Evolutionary conservation across 2,329 filamentous ascomycete species (phyloP).

Genomic region (Beauveria sp.): DNA sequence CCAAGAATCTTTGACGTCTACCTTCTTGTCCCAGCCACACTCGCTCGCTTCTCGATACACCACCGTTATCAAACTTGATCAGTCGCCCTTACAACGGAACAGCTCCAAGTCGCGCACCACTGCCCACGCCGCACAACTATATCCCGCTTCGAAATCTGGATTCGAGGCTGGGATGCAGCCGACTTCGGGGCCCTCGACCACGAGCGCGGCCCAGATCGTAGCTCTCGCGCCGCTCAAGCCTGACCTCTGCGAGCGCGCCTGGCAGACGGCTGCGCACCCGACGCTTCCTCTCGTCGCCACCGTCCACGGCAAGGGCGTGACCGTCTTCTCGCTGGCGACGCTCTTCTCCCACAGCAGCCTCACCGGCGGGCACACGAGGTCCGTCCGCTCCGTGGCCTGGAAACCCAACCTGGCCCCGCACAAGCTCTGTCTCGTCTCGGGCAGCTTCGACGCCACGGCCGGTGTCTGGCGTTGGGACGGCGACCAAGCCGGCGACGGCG

Average conservation of each 20-base stretch:
- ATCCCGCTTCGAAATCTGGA: not conserved
- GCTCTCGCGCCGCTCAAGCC: conserved; percentile 45
- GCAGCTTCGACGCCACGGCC: conserved; percentile 87
- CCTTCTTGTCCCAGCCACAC: not conserved
- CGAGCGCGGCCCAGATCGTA: conserved; percentile 24
- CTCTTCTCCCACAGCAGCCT: conserved; percentile 74
- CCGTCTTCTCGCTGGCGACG: conserved; percentile 78
- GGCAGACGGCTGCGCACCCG: conserved; percentile 80
- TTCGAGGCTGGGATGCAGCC: conserved; percentile 6
- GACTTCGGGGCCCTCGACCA: conserved; percentile 15
- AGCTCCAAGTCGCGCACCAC: not conserved
- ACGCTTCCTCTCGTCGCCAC: conserved; percentile 83
- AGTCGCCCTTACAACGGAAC: not conserved
- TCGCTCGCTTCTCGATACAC: not conserved
- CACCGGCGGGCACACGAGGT: conserved; percentile 82
- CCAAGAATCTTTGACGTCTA: not conserved
- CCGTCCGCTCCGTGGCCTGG: conserved; percentile 80
- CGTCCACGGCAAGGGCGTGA: conserved; percentile 77
- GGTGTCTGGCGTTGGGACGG: conserved; percentile 70
- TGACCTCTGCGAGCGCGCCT: conserved; percentile 64
- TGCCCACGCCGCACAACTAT: not conserved
- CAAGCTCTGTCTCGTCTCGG: conserved; percentile 77
- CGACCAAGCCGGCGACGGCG: conserved; percentile 21
- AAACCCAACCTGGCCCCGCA: conserved; percentile 59
- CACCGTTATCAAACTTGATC: not conserved